Base-by-base conservation (phyloP, 805 yeast genomes). In the Blastobotrys parvus region DNA sequence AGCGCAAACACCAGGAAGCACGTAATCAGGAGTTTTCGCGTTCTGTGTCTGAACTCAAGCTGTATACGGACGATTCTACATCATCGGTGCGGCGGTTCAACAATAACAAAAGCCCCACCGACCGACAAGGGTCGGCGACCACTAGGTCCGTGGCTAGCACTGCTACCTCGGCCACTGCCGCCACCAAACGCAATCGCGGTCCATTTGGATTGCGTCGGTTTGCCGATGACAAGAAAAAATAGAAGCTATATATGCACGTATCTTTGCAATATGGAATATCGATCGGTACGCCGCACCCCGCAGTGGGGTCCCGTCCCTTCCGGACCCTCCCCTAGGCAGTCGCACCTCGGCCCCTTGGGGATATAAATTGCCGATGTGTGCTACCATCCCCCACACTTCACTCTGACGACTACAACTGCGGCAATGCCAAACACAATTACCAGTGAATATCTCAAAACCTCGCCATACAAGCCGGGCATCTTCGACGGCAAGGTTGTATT, bases 401-500 rank as follows among this genome's bases (percentile, higher is more conserved):
- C n/a, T n/a, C n/a, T n/a, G 32, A 17, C 13, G 2, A 3, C 21
- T n/a, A 35, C 7, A 4, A 25, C 17, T 11, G 6, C 30, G 20
- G 40, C 10, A 15, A 47, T 47, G 50, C 47, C 47, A 19, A 44
- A 44, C 44, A 44, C 50, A 25, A 33, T 47, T 1, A 41, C 15
- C n/a, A 17, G 23, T 15, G 37, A 45, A 8, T 62, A 53, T 40
- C 50, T 60, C 21, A 40, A 55, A 37, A 52, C 51, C 33, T 15
- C 52, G 37, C 53, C 53, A 21, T 63, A 43, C 48, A 79, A 80
- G 50, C 76, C 80, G 1, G 82, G 74, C 50, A 54, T 87, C 32
- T 88, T 88, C 67, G 71, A 77, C 45, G 94, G 83, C 11, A 88
- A 88, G 60, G 95, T 86, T 2, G 92, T 78, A 3, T 83, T 89